Evolutionary conservation across 495 filamentous ascomycete species (phyloP).

Genomic region (Lophium mytilinum): DNA sequence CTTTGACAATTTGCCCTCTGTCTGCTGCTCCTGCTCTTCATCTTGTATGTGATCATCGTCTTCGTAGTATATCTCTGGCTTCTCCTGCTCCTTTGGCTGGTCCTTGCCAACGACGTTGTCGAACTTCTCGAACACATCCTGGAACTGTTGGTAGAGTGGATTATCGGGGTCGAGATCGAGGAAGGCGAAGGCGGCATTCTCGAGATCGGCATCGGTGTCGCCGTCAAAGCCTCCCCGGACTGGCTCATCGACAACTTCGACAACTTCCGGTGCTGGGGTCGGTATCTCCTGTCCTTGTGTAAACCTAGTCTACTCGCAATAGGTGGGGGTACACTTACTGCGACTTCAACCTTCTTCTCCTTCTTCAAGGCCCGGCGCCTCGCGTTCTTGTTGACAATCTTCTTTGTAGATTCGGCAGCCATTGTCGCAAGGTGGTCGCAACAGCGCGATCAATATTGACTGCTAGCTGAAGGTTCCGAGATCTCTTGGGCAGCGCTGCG

Average conservation of each 20-base stretch:
- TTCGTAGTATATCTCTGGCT: slow-evolving; percentile 78
- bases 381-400: slow-evolving; percentile 28
- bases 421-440: slow-evolving; percentile 4
- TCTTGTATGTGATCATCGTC: slow-evolving; percentile 83
- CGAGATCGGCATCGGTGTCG: slow-evolving; percentile 37
- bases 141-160: slow-evolving; percentile 75
- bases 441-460: neutral
- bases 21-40: slow-evolving; percentile 66
- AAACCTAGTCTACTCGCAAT: neutral
- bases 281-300: slow-evolving; percentile 4
- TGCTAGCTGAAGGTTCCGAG: too few species aligned
- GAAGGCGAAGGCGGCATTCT: slow-evolving; percentile 19
- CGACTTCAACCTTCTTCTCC: slow-evolving; percentile 16
- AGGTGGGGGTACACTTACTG: slow-evolving; percentile 3
- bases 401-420: slow-evolving; percentile 14
- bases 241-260: neutral
- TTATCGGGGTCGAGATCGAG: slow-evolving; percentile 52
- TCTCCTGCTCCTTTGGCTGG: slow-evolving; percentile 60
- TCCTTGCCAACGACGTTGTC: slow-evolving; percentile 43
- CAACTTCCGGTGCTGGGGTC: slow-evolving; percentile 2
- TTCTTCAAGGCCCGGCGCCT: slow-evolving; percentile 28
- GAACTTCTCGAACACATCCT: slow-evolving; percentile 70
- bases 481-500: too few species aligned
- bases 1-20: slow-evolving; percentile 68
- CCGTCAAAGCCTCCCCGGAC: neutral